Evolutionary conservation across 2,329 filamentous ascomycete species (phyloP), one percentile per base, ranked within the genome.

Genomic region (Ophiostoma sp.): DNA sequence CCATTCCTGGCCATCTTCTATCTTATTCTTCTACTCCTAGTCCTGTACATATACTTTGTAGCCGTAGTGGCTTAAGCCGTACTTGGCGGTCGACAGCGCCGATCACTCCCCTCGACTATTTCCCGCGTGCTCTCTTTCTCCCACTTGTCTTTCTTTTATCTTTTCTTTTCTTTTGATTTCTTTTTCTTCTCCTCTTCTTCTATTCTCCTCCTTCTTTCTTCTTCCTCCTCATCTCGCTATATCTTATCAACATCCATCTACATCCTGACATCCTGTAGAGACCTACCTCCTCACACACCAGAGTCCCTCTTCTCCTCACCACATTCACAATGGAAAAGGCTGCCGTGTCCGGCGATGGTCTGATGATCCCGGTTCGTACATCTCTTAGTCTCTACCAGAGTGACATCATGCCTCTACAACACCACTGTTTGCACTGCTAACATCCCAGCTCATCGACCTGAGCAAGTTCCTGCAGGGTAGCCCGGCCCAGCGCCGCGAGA

Each of bases 371-470:
- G 69, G 75, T 76, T 71, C 57, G 74, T 15, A 27, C n/a, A 23
- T 23, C 48, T 1, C 0, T 1, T 3, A 6, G n/a, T 3, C 3
- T 48, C 3, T 11, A 10, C n/a, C 52, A 5, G 3, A 1, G 15
- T 57, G 52, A 11, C 52, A 11, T 54, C 52, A n/a, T 48, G 44
- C 48, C n/a, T 44, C 15, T 17, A 44, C 13, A 44, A 44, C 27
- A 31, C 27, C 27, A 31, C 27, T 3, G 27, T 31, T 31, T 31
- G 27, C 27, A 31, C 27, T 31, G 10, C 33, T 48, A 17, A 65
- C 60, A 36, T 4, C 60, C 17, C 27, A 93, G 90, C 84, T 93
- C 75, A 91, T 94, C 77, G 89, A 96, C 83, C 94, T 96, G 78
- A 87, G 86, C 15, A 83, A 83, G 62, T 95, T 94, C 79, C 86